Percentiles rank a stretch among this genome's conserved stretches.
These are phyloP conservation scores for Plasmodium cynomolgi DNA, from an alignment of 169 alveolate species.

Conservation along the genomic window DNA sequence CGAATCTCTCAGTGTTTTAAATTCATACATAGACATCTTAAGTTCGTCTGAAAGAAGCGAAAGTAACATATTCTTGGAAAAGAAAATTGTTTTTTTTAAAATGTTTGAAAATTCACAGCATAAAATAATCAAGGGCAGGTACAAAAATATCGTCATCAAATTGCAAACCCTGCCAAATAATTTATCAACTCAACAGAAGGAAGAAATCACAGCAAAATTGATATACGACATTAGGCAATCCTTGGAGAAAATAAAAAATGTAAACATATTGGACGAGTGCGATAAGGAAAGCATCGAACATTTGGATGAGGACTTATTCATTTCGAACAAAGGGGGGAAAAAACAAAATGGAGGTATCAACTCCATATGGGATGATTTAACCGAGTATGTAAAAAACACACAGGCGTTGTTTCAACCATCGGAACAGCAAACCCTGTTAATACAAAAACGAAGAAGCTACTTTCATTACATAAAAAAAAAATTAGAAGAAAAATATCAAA, in stretches of 20 bases:
- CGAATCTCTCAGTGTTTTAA: slow-evolving; percentile 73
- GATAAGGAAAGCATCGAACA: slow-evolving; percentile 20
- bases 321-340: neutral
- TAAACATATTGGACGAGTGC: slow-evolving; percentile 11
- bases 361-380: slow-evolving; percentile 66
- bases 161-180: slow-evolving; percentile 48
- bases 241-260: slow-evolving; percentile 45
- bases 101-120: slow-evolving; percentile 57
- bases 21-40: slow-evolving; percentile 66
- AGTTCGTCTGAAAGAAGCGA: slow-evolving; percentile 36
- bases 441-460: slow-evolving; percentile 36
- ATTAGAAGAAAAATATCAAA: slow-evolving; percentile 55
- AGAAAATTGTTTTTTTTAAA: slow-evolving; percentile 52
- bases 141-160: slow-evolving; percentile 39
- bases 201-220: slow-evolving; percentile 45
- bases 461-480: slow-evolving; percentile 73
- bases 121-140: slow-evolving; percentile 66
- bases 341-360: slow-evolving; percentile 19
- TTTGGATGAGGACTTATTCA: neutral
- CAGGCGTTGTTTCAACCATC: slow-evolving; percentile 71
- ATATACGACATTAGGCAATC: slow-evolving; percentile 68
- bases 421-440: slow-evolving; percentile 33
- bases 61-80: slow-evolving; percentile 52
- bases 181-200: slow-evolving; percentile 47
- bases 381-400: slow-evolving; percentile 50